Evolutionary conservation across 257 asterid genomes (phyloP).

Genomic region (Fraxinus pennsylvanica): DNA sequence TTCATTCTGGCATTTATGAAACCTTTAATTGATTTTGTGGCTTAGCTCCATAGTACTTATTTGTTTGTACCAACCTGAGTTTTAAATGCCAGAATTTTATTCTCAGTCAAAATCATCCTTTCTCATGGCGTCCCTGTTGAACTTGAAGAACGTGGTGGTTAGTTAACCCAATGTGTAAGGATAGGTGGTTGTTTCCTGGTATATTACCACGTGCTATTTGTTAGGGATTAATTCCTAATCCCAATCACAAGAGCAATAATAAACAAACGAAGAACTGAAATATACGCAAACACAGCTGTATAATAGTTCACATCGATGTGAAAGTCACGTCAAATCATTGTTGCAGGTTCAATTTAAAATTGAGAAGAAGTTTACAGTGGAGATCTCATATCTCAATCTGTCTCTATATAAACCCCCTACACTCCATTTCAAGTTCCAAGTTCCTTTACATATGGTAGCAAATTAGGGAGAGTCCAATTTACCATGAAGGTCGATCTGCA

Average conservation of each 20-base stretch:
- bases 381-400: too few species aligned
- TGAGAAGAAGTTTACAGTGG: background rate
- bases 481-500: background rate
- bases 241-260: background rate
- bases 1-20: background rate
- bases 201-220: background rate
- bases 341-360: background rate
- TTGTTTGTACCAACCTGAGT: background rate
- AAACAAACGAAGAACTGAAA: too few species aligned
- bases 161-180: background rate
- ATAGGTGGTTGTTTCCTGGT: background rate
- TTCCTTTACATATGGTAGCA: background rate
- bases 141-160: background rate
- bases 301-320: background rate
- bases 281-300: background rate
- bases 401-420: too few species aligned
- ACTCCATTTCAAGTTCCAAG: background rate
- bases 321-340: background rate
- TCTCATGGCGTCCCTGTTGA: background rate
- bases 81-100: background rate
- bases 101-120: background rate
- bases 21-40: background rate
- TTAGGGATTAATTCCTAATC: too few species aligned
- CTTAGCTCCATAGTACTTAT: background rate
- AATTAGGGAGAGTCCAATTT: background rate